Base-by-base conservation (phyloP, 345 rosid genomes). In the Turritis glabra region DNA sequence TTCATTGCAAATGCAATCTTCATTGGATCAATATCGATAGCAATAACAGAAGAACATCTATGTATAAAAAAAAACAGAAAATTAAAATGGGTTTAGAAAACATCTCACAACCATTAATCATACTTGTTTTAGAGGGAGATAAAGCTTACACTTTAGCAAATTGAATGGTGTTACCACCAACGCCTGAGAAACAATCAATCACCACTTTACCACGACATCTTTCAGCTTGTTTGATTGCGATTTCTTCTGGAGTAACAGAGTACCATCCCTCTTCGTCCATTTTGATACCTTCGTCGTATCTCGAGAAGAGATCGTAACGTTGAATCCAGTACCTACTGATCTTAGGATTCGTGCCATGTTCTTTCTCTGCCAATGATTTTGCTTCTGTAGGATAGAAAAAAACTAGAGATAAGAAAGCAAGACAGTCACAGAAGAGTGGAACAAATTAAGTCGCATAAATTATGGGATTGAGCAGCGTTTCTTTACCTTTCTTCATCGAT, bases 251-350 rank as follows among this genome's bases (percentile, higher is more conserved):
- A 18, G 87, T 80, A 19, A 84, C 84, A 0, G 84, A 80, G 55
- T 72, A 84, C 84, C 82, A 82, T 7, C 85, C 85, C 70, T 82
- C 85, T 73, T 84, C 87, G 15, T 84, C 85, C 77, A 80, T 71
- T 64, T 29, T 1, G 51, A 84, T 76, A 18, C 87, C 87, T 72
- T 80, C 46, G 8, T 82, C 85, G 4, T 64, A 82, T 60, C 69
- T 77, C 0, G 85, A 82, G 80, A 84, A 82, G n/a, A 84, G 85
- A 51, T 26, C 35, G 71, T 84, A 82, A 21, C n/a, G 77, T 75
- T 84, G 84, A 15, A 68, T 64, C 80, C 85, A 80, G 30, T 80
- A 84, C 75, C 75, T 80, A 26, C 26, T 21, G 15, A 77, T 72
- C 15, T 37, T 61, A 18, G 55, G 58, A 41, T 33, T 69, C 19